Conservation (phyloP, 2,329 filamentous ascomycete species). For the Magnaporthales sp. region DNA sequence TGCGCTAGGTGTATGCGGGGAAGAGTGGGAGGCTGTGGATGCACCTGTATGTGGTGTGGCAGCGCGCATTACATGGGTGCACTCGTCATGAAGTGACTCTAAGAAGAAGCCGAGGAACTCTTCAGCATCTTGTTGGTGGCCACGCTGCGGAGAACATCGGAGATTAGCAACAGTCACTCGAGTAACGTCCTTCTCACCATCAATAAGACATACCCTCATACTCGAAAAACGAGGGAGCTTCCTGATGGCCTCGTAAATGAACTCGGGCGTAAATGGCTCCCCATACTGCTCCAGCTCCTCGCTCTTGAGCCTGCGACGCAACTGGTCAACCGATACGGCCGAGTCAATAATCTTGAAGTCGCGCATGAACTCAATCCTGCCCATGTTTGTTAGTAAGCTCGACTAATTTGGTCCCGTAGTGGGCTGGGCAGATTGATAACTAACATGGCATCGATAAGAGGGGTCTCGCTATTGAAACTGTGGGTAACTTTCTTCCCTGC, state of each 20-base stretch:
- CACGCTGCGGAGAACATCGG: slow-evolving; percentile 47
- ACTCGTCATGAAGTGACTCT: slow-evolving; percentile 90
- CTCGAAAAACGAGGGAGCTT: slow-evolving; percentile 79
- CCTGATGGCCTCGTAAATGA: slow-evolving; percentile 89
- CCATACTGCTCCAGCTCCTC: slow-evolving; percentile 85
- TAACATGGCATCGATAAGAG: slow-evolving; percentile 87
- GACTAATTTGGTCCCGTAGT: background rate
- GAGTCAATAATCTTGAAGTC: slow-evolving; percentile 84
- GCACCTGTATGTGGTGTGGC: slow-evolving; percentile 26
- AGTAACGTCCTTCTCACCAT: background rate
- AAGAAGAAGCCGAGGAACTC: slow-evolving; percentile 92
- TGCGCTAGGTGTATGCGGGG: slow-evolving; percentile 30
- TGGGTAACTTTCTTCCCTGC: slow-evolving; percentile 75
- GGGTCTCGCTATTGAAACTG: slow-evolving; percentile 92
- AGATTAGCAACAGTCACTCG: background rate
- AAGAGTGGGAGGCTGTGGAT: slow-evolving; percentile 28
- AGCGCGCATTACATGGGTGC: slow-evolving; percentile 61
- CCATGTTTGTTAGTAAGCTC: background rate
- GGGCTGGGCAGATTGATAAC: slow-evolving; percentile 21
- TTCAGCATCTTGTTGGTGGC: slow-evolving; percentile 95
- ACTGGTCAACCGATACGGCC: slow-evolving; percentile 63
- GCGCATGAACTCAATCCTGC: slow-evolving; percentile 87
- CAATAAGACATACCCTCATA: slow-evolving; percentile 62
- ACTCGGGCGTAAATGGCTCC: slow-evolving; percentile 85
- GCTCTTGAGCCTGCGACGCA: slow-evolving; percentile 66